phyloP scores from a whole-genome alignment of 257 asterid genomes.

The Penstemon barbatus region DNA sequence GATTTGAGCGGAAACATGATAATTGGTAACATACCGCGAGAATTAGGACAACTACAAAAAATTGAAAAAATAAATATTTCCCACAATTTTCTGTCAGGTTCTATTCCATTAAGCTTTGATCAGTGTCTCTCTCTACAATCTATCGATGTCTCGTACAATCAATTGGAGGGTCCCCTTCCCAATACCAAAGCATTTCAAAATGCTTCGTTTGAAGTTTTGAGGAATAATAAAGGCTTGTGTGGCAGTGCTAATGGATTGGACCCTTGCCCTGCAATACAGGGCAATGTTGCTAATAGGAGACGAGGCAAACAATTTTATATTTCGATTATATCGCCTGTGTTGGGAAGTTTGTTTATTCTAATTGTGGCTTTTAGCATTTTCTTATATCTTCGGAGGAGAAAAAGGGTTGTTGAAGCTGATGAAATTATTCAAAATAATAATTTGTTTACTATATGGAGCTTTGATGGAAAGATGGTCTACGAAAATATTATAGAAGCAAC shows the following conservation, averaged over 20 bases:
- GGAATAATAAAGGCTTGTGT: slow-evolving; percentile 37
- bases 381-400: not conserved
- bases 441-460: slow-evolving; percentile 29
- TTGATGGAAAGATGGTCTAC: slow-evolving; percentile 33
- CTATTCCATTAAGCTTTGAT: slow-evolving; percentile 29
- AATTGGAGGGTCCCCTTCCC: slow-evolving; percentile 46
- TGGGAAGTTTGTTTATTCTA: slow-evolving; percentile 25
- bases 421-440: slow-evolving; percentile 1
- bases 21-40: slow-evolving; percentile 34
- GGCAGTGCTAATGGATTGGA: slow-evolving; percentile 34
- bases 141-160: slow-evolving; percentile 41
- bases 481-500: slow-evolving; percentile 35
- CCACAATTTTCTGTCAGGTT: slow-evolving; percentile 42
- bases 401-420: not conserved
- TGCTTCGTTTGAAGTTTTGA: slow-evolving; percentile 26
- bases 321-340: slow-evolving; percentile 9
- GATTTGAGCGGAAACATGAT: slow-evolving; percentile 42
- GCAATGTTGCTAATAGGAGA: too few relatives aligned
- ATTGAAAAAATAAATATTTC: slow-evolving; percentile 35
- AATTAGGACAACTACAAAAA: slow-evolving; percentile 22
- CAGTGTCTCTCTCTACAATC: slow-evolving; percentile 17
- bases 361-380: slow-evolving; percentile 18
- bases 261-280: slow-evolving; percentile 20
- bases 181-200: slow-evolving; percentile 31
- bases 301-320: not conserved